Evolutionary conservation across 305 asterid species (phyloP).

Genomic region (Striga hermonthica): DNA sequence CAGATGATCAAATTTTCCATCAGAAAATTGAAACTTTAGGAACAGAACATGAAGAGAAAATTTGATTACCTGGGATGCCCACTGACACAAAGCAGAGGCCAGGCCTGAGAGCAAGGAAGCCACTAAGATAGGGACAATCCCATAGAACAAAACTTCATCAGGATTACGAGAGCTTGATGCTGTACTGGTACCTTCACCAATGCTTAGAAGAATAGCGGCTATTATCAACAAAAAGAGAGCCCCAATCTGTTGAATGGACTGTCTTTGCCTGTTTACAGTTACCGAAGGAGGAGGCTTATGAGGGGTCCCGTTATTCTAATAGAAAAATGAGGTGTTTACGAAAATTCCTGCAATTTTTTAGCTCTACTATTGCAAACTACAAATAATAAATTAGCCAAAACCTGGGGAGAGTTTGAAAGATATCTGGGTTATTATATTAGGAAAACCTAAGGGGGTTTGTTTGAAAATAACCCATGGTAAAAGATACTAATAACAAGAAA

Average conservation of each 20-base stretch:
- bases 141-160: constrained; percentile 71
- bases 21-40: constrained; percentile 14
- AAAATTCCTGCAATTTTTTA: neutral
- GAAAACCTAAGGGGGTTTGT: neutral
- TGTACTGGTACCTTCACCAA: constrained; percentile 93
- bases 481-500: neutral
- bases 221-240: constrained; percentile 82
- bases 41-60: constrained; percentile 25
- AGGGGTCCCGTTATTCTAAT: constrained; percentile 21
- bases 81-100: constrained; percentile 96
- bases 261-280: constrained; percentile 62
- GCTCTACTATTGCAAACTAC: neutral
- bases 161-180: constrained; percentile 53
- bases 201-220: constrained; percentile 80
- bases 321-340: neutral
- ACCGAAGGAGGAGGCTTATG: constrained; percentile 25
- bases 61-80: constrained; percentile 87
- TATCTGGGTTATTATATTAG: neutral
- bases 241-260: constrained; percentile 88
- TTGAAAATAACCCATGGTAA: neutral
- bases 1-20: constrained; percentile 24
- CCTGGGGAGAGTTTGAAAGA: neutral
- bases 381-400: neutral
- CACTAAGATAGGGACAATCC: constrained; percentile 79
- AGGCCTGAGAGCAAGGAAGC: constrained; percentile 96